phyloP scores from a whole-genome alignment of 2,329 filamentous ascomycete genomes.

The Pseudopyrenochaeta lycopersici region DNA sequence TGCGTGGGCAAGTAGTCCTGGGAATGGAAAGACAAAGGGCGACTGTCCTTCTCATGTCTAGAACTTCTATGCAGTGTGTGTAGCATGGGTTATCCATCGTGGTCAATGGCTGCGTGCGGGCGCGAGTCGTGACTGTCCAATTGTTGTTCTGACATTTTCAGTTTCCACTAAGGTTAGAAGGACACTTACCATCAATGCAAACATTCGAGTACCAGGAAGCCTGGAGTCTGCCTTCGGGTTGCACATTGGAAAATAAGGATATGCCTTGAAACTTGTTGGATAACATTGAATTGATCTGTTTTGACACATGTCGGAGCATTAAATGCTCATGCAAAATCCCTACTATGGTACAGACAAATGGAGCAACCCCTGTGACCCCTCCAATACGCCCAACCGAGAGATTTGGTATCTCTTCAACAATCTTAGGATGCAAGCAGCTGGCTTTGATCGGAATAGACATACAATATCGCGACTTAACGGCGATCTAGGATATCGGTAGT shows the following conservation, averaged over 20 bases:
- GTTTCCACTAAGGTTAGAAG: conserved; percentile 25
- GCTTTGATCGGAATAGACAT: conserved; percentile 13
- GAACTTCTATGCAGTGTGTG: neutral
- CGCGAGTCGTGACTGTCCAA: conserved; percentile 8
- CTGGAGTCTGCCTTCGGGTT: conserved; percentile 7
- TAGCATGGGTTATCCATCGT: conserved; percentile 25
- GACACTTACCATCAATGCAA: conserved; percentile 28
- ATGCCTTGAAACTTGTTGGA: conserved; percentile 14
- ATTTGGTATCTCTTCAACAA: conserved; percentile 3
- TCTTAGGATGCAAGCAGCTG: neutral
- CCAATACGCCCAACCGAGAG: conserved; percentile 14
- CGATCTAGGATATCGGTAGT: conserved; percentile 22
- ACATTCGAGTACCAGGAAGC: neutral
- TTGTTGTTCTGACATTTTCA: conserved; percentile 25
- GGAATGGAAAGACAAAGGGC: conserved; percentile 5
- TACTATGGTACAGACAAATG: conserved; percentile 41
- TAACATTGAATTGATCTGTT: conserved; percentile 30
- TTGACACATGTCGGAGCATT: conserved; percentile 29
- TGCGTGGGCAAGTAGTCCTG: conserved; percentile 17
- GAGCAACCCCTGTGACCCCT: conserved; percentile 19
- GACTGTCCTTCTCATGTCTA: conserved; percentile 2
- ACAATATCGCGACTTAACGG: conserved; percentile 17
- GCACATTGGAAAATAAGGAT: conserved; percentile 15
- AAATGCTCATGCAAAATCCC: conserved; percentile 26
- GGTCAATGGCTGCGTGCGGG: conserved; percentile 1